A percentile compares a stretch with the other conserved stretches of the same genome.
phyloP scores from a whole-genome alignment of 2,329 filamentous ascomycete genomes.

The Talaromyces sp. region DNA sequence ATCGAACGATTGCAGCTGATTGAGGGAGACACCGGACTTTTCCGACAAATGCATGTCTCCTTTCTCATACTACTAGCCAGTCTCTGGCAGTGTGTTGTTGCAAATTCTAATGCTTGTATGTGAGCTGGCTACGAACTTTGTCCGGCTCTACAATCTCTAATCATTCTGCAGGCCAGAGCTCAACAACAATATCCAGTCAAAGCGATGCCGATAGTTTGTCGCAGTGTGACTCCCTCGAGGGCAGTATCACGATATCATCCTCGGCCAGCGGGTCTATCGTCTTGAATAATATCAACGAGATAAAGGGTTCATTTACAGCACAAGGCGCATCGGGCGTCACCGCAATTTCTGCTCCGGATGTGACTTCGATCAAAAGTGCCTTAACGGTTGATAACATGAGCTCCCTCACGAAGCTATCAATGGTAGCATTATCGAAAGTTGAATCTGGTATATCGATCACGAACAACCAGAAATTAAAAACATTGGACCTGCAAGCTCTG shows the following conservation, averaged over 20 bases:
- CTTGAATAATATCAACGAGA: slow-evolving; percentile 42
- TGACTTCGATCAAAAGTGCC: slow-evolving; percentile 23
- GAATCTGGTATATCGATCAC: slow-evolving; percentile 23
- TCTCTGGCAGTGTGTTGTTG: not conserved
- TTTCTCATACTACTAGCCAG: not conserved
- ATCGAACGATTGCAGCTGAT: not conserved
- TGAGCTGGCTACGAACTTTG: too few species aligned
- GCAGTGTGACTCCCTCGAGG: slow-evolving; percentile 44
- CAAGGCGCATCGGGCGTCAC: slow-evolving; percentile 21
- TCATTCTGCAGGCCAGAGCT: slow-evolving; percentile 41
- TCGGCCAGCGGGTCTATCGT: slow-evolving; percentile 41
- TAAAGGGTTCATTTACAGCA: slow-evolving; percentile 28
- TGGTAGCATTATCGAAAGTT: slow-evolving; percentile 21
- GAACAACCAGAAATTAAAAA: slow-evolving; percentile 24
- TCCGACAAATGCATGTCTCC: not conserved
- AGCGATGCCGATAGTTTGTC: slow-evolving; percentile 34
- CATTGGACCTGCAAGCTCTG: slow-evolving; percentile 23
- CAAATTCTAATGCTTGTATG: not conserved
- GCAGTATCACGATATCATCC: slow-evolving; percentile 43
- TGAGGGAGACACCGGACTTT: not conserved
- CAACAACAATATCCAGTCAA: slow-evolving; percentile 46
- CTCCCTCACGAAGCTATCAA: slow-evolving; percentile 21
- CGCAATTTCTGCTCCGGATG: slow-evolving; percentile 17
- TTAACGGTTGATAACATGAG: slow-evolving; percentile 24
- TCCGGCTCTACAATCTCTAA: too few species aligned